Conservation (phyloP, 2,329 filamentous ascomycete species). For the Colletotrichum abscissum region DNA sequence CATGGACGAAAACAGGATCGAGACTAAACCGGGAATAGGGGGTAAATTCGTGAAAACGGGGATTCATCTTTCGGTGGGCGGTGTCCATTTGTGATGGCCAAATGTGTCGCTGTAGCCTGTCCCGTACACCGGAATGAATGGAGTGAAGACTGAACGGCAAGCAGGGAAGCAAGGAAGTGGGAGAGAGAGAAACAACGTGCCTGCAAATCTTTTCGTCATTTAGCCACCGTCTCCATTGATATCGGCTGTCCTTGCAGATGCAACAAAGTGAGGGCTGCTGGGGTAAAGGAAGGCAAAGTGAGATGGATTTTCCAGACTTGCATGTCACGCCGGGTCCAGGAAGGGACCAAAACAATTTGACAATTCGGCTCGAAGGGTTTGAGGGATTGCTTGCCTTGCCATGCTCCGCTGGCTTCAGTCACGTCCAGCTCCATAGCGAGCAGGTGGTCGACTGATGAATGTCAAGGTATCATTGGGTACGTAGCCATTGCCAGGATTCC, state of each 20-base stretch:
- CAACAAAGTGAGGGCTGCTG: background rate
- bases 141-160: background rate
- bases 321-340: constrained; percentile 12
- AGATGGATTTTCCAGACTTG: background rate
- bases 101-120: background rate
- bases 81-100: background rate
- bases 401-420: too few relatives aligned
- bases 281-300: background rate
- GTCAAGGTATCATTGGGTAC: too few relatives aligned
- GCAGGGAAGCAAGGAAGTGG: constrained; percentile 2
- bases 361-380: background rate
- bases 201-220: constrained; percentile 19
- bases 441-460: too few relatives aligned
- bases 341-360: constrained; percentile 9
- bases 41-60: constrained; percentile 3
- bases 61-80: background rate
- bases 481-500: background rate
- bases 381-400: too few relatives aligned
- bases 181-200: background rate
- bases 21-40: constrained; percentile 8
- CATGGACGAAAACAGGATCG: background rate
- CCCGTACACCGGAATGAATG: background rate
- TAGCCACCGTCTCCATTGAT: background rate
- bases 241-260: constrained; percentile 14
- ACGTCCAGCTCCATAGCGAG: background rate